phyloP scores from a whole-genome alignment of 2,329 filamentous ascomycete species.

The Microdochium nivale region DNA sequence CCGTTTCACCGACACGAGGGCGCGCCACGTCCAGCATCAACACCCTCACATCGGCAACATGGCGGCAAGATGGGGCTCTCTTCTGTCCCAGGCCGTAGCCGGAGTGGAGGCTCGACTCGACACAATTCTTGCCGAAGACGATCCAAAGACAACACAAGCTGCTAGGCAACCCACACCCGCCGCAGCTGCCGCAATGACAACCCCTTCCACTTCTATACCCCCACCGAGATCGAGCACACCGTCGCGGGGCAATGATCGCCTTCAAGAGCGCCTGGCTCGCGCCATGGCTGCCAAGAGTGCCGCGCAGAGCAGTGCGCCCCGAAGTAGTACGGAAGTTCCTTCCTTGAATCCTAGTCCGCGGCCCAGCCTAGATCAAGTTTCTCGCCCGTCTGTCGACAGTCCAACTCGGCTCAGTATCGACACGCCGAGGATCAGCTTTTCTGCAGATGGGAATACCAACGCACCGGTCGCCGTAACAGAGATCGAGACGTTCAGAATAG shows the following conservation, averaged over 20 bases:
- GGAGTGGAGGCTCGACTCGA: slow-evolving; percentile 91
- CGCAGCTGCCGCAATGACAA: slow-evolving; percentile 14
- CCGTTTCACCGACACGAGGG: background rate
- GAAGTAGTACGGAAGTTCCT: slow-evolving; percentile 13
- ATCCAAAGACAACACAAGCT: slow-evolving; percentile 26
- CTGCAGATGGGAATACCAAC: slow-evolving; percentile 9
- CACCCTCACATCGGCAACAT: background rate
- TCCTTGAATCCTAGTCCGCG: slow-evolving; percentile 30
- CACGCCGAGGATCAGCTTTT: slow-evolving; percentile 9
- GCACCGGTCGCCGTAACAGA: background rate
- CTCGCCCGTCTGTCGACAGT: slow-evolving; percentile 2
- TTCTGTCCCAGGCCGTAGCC: slow-evolving; percentile 84
- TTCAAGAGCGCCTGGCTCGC: slow-evolving; percentile 84
- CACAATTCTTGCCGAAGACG: slow-evolving; percentile 78
- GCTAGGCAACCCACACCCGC: slow-evolving; percentile 21
- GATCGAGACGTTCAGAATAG: background rate
- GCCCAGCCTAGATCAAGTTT: slow-evolving; percentile 27
- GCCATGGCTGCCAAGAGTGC: slow-evolving; percentile 69
- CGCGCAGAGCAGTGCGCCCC: slow-evolving; percentile 35
- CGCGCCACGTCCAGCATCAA: background rate
- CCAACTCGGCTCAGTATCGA: slow-evolving; percentile 3
- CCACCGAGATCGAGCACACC: slow-evolving; percentile 24
- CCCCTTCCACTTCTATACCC: slow-evolving; percentile 9
- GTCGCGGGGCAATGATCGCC: slow-evolving; percentile 66
- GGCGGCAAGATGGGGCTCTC: slow-evolving; percentile 59